A percentile compares a stretch with the other conserved stretches of the same genome.
These are phyloP conservation scores for Trichoderma cornu-damae DNA, from an alignment of 2,329 filamentous ascomycete species.

Conservation along the genomic window DNA sequence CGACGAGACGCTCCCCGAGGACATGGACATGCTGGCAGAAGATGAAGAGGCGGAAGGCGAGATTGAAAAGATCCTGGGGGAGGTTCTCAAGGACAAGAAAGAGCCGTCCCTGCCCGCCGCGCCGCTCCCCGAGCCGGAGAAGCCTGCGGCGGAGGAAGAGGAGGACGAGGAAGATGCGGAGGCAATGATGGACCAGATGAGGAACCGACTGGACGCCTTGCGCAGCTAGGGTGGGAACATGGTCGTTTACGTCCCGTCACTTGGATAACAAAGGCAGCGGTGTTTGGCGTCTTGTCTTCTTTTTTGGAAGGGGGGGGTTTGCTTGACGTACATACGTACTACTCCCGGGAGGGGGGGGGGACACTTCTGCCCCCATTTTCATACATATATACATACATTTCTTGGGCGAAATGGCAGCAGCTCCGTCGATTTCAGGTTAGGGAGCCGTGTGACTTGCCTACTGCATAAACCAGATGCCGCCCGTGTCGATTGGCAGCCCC, in stretches of 20 bases:
- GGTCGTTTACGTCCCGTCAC: background rate
- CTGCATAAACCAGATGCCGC: background rate
- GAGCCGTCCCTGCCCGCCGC: constrained; percentile 53
- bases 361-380: background rate
- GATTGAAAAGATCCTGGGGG: constrained; percentile 87
- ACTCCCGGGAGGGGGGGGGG: no score
- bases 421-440: background rate
- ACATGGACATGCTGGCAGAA: constrained; percentile 65
- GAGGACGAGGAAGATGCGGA: constrained; percentile 70
- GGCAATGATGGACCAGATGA: constrained; percentile 90
- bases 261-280: constrained; percentile 17
- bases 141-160: constrained; percentile 45
- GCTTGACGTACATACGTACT: background rate
- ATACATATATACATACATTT: background rate
- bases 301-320: no score
- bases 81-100: constrained; percentile 79
- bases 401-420: background rate
- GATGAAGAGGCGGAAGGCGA: constrained; percentile 72
- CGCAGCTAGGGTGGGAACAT: constrained; percentile 57
- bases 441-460: constrained; percentile 1
- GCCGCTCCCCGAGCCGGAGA: constrained; percentile 51
- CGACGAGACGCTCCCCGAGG: constrained; percentile 74
- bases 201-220: constrained; percentile 81
- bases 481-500: background rate
- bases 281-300: constrained; percentile 17